Evolutionary conservation across 371 early-diverging fungal genomes (phyloP).

Genomic region (Mortierella sp.): DNA sequence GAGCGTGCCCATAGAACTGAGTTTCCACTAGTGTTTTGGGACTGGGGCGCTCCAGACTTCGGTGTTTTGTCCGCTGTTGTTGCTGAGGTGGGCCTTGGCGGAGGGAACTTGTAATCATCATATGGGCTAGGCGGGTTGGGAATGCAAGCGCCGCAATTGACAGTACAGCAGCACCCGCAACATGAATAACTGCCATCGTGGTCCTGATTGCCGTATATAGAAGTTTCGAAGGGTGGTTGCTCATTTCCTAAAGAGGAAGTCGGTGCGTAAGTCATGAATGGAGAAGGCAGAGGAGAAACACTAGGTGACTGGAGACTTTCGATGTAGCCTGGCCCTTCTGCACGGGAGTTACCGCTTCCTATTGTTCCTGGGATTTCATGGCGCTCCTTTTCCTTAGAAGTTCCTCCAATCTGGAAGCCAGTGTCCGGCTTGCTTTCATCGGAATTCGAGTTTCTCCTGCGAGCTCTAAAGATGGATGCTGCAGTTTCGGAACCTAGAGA

Average conservation of each 20-base stretch:
- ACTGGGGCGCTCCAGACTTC: not conserved
- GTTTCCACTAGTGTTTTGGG: not conserved
- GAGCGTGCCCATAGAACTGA: not conserved
- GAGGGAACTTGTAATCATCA: not conserved
- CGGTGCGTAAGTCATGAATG: not conserved
- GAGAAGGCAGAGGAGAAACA: not conserved
- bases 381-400: constrained; percentile 10
- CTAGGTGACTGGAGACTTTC: constrained; percentile 4
- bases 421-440: constrained; percentile 19
- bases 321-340: not conserved
- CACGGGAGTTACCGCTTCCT: not conserved
- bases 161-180: not conserved
- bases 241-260: not conserved
- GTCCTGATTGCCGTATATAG: not conserved
- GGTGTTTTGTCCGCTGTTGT: not conserved
- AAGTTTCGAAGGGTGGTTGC: not conserved
- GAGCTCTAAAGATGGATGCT: constrained; percentile 30
- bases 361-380: not conserved
- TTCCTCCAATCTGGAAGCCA: not conserved
- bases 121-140: not conserved
- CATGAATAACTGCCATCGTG: not conserved
- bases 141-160: not conserved
- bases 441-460: constrained; percentile 29
- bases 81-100: not conserved
- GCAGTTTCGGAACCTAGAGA: constrained; percentile 28